These are phyloP conservation scores for Ogataea paraovalis DNA, from an alignment of 805 yeast species.

Conservation along the genomic window DNA sequence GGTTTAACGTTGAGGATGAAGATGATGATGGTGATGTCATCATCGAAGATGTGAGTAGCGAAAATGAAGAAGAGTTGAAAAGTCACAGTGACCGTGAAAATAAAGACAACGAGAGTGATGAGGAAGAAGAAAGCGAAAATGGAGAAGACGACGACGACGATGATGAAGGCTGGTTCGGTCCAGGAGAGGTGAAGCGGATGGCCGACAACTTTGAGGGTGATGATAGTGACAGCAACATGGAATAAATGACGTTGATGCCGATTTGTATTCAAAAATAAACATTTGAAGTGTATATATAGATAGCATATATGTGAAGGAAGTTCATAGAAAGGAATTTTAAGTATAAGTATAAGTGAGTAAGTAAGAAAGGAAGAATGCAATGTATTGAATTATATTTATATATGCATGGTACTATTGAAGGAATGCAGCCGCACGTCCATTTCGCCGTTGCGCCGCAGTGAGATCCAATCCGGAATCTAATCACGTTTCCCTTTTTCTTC, in stretches of 20 bases:
- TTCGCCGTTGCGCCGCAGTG: too few species aligned
- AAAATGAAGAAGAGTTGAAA: constrained; percentile 21
- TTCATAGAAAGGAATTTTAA: too few species aligned
- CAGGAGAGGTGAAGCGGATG: constrained; percentile 26
- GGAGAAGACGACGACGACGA: constrained; percentile 31
- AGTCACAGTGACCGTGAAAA: constrained; percentile 18
- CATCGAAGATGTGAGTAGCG: constrained; percentile 24
- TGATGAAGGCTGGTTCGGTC: constrained; percentile 35
- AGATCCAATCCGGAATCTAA: too few species aligned
- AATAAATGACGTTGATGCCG: constrained; percentile 28
- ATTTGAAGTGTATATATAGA: background rate
- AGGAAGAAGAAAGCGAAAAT: constrained; percentile 27
- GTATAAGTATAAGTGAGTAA: too few species aligned
- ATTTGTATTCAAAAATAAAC: background rate
- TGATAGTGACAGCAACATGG: constrained; percentile 33
- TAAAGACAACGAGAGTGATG: constrained; percentile 32
- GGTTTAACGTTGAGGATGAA: constrained; percentile 18
- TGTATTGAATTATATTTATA: too few species aligned
- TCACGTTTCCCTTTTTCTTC: too few species aligned
- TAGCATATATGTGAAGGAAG: background rate
- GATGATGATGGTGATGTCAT: constrained; percentile 27
- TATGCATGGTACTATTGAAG: too few species aligned
- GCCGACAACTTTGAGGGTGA: constrained; percentile 34
- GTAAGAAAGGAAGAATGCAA: too few species aligned
- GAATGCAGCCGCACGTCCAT: too few species aligned